These are phyloP conservation scores for Apiospora koreana DNA, from an alignment of 2,329 filamentous ascomycete genomes.

Conservation along the genomic window DNA sequence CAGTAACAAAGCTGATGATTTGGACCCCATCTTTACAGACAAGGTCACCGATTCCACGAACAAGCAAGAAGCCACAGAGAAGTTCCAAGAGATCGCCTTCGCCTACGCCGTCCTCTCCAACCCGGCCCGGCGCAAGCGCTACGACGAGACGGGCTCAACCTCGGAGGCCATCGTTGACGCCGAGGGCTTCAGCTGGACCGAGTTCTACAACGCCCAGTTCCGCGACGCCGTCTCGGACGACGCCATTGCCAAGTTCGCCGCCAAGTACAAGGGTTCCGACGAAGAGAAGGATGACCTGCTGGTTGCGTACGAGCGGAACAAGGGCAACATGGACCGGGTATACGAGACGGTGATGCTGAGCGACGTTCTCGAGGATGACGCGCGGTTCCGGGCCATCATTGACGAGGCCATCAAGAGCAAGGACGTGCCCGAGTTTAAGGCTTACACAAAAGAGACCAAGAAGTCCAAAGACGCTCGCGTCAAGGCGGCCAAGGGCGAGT, in stretches of 20 bases:
- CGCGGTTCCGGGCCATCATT: constrained; percentile 79
- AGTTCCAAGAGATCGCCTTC: constrained; percentile 89
- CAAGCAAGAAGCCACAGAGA: constrained; percentile 70
- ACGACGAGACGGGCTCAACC: constrained; percentile 88
- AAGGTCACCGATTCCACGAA: constrained; percentile 71
- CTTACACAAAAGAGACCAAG: constrained; percentile 75
- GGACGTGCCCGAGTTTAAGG: constrained; percentile 65
- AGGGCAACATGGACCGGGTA: constrained; percentile 75
- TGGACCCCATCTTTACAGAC: constrained; percentile 52
- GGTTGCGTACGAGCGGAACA: constrained; percentile 68
- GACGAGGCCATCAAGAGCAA: constrained; percentile 73
- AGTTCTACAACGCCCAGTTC: constrained; percentile 86
- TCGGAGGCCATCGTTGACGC: constrained; percentile 77
- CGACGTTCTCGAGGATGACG: constrained; percentile 80
- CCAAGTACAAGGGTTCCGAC: constrained; percentile 79
- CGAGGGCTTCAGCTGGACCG: constrained; percentile 85
- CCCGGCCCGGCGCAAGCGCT: constrained; percentile 75
- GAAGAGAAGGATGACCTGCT: constrained; percentile 83
- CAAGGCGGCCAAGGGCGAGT: constrained; percentile 66
- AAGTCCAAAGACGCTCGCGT: constrained; percentile 60
- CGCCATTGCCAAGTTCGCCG: constrained; percentile 73
- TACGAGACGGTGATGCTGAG: constrained; percentile 89
- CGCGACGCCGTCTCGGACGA: constrained; percentile 73
- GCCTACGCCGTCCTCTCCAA: constrained; percentile 94
- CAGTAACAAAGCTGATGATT: neutral